Evolutionary conservation across 805 yeast species (phyloP).

Genomic region (Yarrowia yakushimensis): DNA sequence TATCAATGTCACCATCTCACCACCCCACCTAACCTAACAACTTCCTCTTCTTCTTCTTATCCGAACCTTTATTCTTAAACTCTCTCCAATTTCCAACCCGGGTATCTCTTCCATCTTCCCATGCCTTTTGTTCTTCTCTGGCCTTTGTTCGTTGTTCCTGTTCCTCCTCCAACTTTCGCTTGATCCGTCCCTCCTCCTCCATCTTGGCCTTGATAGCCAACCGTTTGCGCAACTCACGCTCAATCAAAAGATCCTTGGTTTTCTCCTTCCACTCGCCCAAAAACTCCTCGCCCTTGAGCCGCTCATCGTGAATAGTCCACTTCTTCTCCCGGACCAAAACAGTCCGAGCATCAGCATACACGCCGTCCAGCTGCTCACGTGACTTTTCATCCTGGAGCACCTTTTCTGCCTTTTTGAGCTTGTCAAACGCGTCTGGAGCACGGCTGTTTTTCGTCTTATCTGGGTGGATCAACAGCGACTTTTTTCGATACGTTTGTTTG

Average conservation of each 20-base stretch:
- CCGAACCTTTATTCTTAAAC: slow-evolving; percentile 45
- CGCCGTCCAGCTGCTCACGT: slow-evolving; percentile 44
- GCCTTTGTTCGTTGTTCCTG: slow-evolving; percentile 38
- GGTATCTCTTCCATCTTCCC: slow-evolving; percentile 60
- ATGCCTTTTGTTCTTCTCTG: slow-evolving; percentile 44
- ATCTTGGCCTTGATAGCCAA: slow-evolving; percentile 43
- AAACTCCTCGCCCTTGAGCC: slow-evolving; percentile 41
- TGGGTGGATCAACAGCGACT: slow-evolving; percentile 65
- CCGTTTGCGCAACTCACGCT: slow-evolving; percentile 46
- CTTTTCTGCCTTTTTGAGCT: slow-evolving; percentile 53
- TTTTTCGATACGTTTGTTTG: slow-evolving; percentile 50
- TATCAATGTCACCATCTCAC: no score
- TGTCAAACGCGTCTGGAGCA: slow-evolving; percentile 65
- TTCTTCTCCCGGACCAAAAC: slow-evolving; percentile 40
- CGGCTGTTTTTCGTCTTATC: slow-evolving; percentile 54
- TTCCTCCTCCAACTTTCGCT: slow-evolving; percentile 39
- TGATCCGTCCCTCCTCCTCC: slow-evolving; percentile 43
- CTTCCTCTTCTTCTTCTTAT: slow-evolving; percentile 47
- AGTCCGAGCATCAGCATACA: slow-evolving; percentile 46
- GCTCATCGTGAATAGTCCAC: slow-evolving; percentile 42
- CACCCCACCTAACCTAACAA: neutral
- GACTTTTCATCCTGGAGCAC: slow-evolving; percentile 41
- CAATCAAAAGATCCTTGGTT: slow-evolving; percentile 45
- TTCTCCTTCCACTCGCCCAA: slow-evolving; percentile 43
- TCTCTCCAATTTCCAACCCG: slow-evolving; percentile 61